phyloP scores from a whole-genome alignment of 192 early-diverging fungal genomes.

The Chytriomyces confervae region DNA sequence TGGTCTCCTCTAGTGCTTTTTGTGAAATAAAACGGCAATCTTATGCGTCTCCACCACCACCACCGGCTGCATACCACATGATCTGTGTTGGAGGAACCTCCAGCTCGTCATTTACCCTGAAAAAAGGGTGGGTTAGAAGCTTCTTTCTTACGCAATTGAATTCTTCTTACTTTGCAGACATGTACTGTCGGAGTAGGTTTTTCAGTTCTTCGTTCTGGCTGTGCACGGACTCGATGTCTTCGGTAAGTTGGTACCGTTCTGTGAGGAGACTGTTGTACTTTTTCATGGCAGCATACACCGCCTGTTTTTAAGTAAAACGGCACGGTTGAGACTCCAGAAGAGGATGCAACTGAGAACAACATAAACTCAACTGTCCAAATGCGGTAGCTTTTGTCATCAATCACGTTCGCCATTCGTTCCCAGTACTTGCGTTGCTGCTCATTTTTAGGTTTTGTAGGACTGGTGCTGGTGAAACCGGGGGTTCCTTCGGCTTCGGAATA shows the following conservation, averaged over 20 bases:
- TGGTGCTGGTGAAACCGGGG: background rate
- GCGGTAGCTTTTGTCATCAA: conserved; percentile 57
- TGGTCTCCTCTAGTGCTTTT: too few species aligned
- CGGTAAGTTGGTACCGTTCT: conserved; percentile 46
- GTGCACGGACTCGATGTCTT: conserved; percentile 52
- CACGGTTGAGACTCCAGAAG: background rate
- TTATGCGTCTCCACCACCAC: background rate
- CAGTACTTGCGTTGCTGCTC: conserved; percentile 55
- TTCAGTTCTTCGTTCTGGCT: conserved; percentile 63
- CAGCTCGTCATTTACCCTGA: conserved; percentile 59
- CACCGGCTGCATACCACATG: conserved; percentile 41
- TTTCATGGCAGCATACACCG: conserved; percentile 56
- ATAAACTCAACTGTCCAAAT: conserved; percentile 54
- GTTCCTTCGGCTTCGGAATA: conserved; percentile 6
- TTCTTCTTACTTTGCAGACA: conserved; percentile 49
- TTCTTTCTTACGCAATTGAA: background rate
- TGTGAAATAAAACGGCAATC: too few species aligned
- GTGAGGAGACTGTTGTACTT: conserved; percentile 56
- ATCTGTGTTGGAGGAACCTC: conserved; percentile 61
- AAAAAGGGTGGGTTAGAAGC: background rate
- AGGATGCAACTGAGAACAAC: conserved; percentile 2
- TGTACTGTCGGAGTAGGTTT: conserved; percentile 57
- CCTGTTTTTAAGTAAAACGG: conserved; percentile 33
- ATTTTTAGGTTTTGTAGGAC: conserved; percentile 31
- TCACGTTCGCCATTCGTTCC: conserved; percentile 55